Base-by-base conservation (phyloP, 73 alveolate genomes). In the Durusdinium trenchii region DNA sequence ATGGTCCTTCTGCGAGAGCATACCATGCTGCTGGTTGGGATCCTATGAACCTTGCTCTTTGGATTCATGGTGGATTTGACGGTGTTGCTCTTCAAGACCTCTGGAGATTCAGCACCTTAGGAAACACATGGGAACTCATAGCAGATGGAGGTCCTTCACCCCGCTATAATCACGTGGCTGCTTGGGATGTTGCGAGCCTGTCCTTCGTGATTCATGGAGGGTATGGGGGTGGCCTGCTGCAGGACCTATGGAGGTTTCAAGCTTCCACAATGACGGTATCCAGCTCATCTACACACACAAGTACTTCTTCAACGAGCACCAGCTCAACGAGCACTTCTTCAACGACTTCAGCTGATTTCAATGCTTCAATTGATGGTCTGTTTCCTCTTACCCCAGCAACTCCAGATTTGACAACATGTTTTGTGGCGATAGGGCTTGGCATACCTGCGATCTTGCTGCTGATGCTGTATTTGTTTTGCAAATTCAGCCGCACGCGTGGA, bases 51-150 rank as follows among this genome's bases (percentile, higher is more conserved):
- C 71, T 48, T 6, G 91, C 91, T 12, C 69, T 81, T 30, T 81
- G 91, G 91, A 32, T 81, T 28, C 91, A 81, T 81, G 91, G 91
- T n/a, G 91, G 91, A 0, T 81, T 81, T 81, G 91, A 81, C 48
- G 91, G 91, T 32, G 12, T 81, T 43, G 91, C 91, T 81, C 35
- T 64, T 30, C 50, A 48, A 28, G 91, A 81, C 46, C n/a, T 81
- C 6, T 81, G 91, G 91, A 81, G 91, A 30, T 81, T 81, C 42
- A 67, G 50, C 50, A 48, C 91, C 28, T 9, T 47, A 50, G 50
- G 50, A 7, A 32, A 26, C 71, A 81, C 48, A 9, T 81, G 91
- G 91, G 50, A 32, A 26, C 20, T 48, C 35, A 67, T 30, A 7
- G 52, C 46, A 48, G n/a, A 81, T 3, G 48, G 69, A 47, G 91